Evolutionary conservation across 2,329 filamentous ascomycete genomes (phyloP), one percentile per base, ranked within the genome.

Genomic region (Aspergillus glaucus): DNA sequence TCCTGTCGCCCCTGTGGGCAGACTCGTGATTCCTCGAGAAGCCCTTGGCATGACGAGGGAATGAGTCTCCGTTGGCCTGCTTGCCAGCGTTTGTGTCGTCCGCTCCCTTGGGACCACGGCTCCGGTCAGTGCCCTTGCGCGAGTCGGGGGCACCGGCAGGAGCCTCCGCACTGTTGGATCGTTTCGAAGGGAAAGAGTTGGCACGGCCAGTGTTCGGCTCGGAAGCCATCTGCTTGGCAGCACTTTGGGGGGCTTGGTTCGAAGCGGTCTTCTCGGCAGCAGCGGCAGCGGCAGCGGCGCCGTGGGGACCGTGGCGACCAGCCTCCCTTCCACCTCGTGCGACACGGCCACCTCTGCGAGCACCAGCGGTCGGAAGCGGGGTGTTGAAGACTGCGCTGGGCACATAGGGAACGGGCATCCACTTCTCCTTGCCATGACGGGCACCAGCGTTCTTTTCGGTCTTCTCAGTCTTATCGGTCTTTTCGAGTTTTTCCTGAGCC

Each of bases 331-430:
- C 77, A 58, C 78, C 78, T 62, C 82, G 78, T 48, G 76, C 70
- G 46, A 76, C 70, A 59, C 79, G 74, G 52, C 80, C 78, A 46
- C 79, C 78, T 58, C 78, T 74, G 49, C 78, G 73, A 21, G 37
- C 37, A 45, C 75, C 71, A 53, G 71, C 65, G 41, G 70, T 58
- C 10, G 74, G 74, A 32, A 95, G 68, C 24, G 87, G 88, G 0
- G 93, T 96, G 65, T 88, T 86, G 69, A 95, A 97, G 50, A 85
- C 84, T 44, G 93, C 89, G 12, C 82, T 86, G 7, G 90, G 92
- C 10, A 88, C 88, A 62, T 91, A 92, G 30, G 85, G 82, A 49
- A 96, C 81, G 1, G 84, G 79, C 50, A 88, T 84, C 92, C 93
- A 97, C 62, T 90, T 88, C 60, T 87, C 83, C 75, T 94, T 94